Evolutionary conservation across 2,329 filamentous ascomycete species (phyloP).

Genomic region (Aspergillus hortae): DNA sequence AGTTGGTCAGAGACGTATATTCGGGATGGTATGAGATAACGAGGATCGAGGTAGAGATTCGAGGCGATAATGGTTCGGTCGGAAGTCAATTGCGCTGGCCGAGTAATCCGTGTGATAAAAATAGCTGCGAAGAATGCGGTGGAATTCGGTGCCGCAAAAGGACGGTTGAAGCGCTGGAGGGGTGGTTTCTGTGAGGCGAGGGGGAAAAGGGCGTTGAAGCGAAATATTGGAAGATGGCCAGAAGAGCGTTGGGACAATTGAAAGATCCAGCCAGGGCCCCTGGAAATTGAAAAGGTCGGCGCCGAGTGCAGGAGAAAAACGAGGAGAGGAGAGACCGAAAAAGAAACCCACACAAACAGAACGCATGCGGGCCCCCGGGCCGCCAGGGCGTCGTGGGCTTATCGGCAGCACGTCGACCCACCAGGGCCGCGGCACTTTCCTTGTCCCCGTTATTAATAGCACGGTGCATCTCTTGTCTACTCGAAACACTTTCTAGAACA

Average conservation of each 20-base stretch:
- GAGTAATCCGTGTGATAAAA: conserved; percentile 18
- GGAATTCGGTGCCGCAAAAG: neutral
- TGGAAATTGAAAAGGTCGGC: conserved; percentile 1
- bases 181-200: neutral
- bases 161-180: neutral
- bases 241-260: neutral
- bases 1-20: neutral
- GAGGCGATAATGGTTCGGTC: neutral
- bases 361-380: conserved; percentile 19
- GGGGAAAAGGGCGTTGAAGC: neutral
- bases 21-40: neutral
- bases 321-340: conserved; percentile 6
- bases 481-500: no score
- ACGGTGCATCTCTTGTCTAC: neutral
- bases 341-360: conserved; percentile 9
- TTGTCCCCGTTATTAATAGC: neutral
- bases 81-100: conserved; percentile 8
- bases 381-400: conserved; percentile 3
- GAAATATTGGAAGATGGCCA: neutral
- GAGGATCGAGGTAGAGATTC: neutral
- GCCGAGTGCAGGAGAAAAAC: conserved; percentile 10
- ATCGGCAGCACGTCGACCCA: conserved; percentile 6
- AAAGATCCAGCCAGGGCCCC: neutral
- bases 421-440: neutral
- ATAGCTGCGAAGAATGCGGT: conserved; percentile 13